Evolutionary conservation across 106 monocot genomes (phyloP).

Genomic region (Triglochin maritima): DNA sequence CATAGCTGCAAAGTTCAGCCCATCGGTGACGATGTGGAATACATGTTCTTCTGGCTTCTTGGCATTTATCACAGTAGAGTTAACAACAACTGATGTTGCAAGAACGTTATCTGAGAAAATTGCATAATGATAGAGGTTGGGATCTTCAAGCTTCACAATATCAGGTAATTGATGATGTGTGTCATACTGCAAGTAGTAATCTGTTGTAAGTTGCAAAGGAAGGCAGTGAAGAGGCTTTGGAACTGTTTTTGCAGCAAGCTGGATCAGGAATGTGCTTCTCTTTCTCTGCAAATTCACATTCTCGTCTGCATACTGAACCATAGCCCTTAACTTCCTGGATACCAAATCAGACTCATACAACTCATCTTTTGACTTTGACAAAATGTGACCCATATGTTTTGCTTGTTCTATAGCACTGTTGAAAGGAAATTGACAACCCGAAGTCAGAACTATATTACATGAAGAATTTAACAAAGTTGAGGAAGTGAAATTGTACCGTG

Average conservation of each 20-base stretch:
- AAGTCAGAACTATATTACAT: neutral
- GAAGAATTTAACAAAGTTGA: constrained; percentile 3
- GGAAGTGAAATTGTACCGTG: constrained; percentile 19
- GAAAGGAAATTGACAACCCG: neutral
- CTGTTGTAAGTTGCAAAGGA: constrained; percentile 31
- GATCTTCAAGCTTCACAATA: constrained; percentile 29
- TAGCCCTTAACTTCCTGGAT: constrained; percentile 36
- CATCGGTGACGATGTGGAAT: constrained; percentile 49
- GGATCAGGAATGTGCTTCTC: constrained; percentile 29
- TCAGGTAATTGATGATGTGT: constrained; percentile 3
- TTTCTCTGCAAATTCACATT: constrained; percentile 17
- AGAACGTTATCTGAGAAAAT: constrained; percentile 64
- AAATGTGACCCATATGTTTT: constrained; percentile 28
- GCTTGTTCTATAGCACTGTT: constrained; percentile 27
- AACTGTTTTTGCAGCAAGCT: constrained; percentile 39
- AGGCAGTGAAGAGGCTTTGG: constrained; percentile 46
- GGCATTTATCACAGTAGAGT: constrained; percentile 38
- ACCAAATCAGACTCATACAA: constrained; percentile 25
- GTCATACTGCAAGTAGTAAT: constrained; percentile 29
- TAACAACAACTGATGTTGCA: constrained; percentile 47
- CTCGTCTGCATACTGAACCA: constrained; percentile 34
- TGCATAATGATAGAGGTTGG: constrained; percentile 44
- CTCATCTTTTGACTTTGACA: constrained; percentile 21
- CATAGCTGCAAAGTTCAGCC: constrained; percentile 42
- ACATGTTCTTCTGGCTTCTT: constrained; percentile 38